Evolutionary conservation across 2,329 filamentous ascomycete species (phyloP).

Genomic region (Colletotrichum eremochloae): DNA sequence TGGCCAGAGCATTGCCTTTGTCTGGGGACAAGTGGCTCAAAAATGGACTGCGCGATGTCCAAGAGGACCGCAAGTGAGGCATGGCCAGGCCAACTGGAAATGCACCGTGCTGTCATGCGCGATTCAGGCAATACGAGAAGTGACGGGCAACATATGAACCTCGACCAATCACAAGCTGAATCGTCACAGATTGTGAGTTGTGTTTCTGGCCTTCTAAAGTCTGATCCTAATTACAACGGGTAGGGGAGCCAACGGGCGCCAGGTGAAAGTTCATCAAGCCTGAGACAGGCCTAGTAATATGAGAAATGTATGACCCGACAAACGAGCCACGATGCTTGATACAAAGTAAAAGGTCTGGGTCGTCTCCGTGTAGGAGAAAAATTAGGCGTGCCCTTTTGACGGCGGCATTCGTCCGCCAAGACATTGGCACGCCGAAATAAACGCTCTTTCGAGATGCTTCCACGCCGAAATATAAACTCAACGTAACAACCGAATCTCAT

Average conservation of each 20-base stretch:
- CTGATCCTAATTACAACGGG: slow-evolving; percentile 42
- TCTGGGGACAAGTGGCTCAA: slow-evolving; percentile 65
- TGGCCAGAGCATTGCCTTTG: slow-evolving; percentile 72
- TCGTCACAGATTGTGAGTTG: slow-evolving; percentile 27
- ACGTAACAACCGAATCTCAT: slow-evolving; percentile 40
- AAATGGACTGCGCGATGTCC: slow-evolving; percentile 56
- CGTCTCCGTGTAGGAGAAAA: slow-evolving; percentile 29
- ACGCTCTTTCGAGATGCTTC: slow-evolving; percentile 42
- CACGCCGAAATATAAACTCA: slow-evolving; percentile 42
- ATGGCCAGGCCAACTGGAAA: background rate
- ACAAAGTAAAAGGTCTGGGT: slow-evolving; percentile 46
- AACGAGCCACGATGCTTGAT: slow-evolving; percentile 43
- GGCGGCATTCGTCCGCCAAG: slow-evolving; percentile 13
- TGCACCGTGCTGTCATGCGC: background rate
- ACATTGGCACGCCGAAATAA: slow-evolving; percentile 34
- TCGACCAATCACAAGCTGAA: background rate
- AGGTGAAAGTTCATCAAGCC: slow-evolving; percentile 39
- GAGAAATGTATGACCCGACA: slow-evolving; percentile 35
- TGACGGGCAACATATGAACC: background rate
- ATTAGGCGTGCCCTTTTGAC: slow-evolving; percentile 17
- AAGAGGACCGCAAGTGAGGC: slow-evolving; percentile 29
- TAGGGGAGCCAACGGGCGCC: slow-evolving; percentile 32
- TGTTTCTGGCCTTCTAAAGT: slow-evolving; percentile 39
- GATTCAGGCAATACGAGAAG: background rate
- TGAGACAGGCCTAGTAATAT: slow-evolving; percentile 31